phyloP scores from a whole-genome alignment of 441 rosid species.

The Bocquillonia castaneifolia region DNA sequence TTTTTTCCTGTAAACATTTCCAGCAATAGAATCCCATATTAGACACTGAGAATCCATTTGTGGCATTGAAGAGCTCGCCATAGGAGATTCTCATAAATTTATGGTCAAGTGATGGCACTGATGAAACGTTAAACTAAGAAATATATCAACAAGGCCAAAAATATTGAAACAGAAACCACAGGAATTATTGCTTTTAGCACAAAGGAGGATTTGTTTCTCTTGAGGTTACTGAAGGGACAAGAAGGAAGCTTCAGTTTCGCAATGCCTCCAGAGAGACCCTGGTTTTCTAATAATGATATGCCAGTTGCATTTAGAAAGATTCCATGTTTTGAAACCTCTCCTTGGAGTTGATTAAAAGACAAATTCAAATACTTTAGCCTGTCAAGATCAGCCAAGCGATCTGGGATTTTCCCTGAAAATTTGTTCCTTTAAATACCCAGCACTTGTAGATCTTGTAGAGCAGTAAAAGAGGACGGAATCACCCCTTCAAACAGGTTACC shows the following conservation, averaged over 20 bases:
- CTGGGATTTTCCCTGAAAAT: constrained; percentile 27
- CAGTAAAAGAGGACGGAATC: constrained; percentile 17
- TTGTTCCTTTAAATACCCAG: constrained; percentile 30
- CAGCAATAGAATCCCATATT: constrained; percentile 22
- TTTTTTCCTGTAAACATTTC: constrained; percentile 25
- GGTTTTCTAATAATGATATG: constrained; percentile 18
- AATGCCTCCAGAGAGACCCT: constrained; percentile 32
- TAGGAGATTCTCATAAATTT: constrained; percentile 2
- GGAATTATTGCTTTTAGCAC: neutral
- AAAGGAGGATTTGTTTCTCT: neutral
- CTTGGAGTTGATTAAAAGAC: constrained; percentile 27
- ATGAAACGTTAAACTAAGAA: neutral
- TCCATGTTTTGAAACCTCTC: constrained; percentile 23
- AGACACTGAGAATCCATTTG: neutral
- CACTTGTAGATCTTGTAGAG: constrained; percentile 17
- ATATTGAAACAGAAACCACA: neutral
- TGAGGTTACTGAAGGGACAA: constrained; percentile 2
- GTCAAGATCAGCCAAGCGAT: constrained; percentile 4
- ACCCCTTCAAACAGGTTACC: constrained; percentile 28
- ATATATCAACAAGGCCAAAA: neutral
- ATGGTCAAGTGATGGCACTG: neutral
- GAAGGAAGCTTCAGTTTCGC: constrained; percentile 17
- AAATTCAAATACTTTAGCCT: constrained; percentile 16
- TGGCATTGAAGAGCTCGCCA: neutral
- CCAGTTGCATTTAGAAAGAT: constrained; percentile 28